Conservation (phyloP, 2,329 filamentous ascomycete species). For the Cyanodermella asteris region DNA sequence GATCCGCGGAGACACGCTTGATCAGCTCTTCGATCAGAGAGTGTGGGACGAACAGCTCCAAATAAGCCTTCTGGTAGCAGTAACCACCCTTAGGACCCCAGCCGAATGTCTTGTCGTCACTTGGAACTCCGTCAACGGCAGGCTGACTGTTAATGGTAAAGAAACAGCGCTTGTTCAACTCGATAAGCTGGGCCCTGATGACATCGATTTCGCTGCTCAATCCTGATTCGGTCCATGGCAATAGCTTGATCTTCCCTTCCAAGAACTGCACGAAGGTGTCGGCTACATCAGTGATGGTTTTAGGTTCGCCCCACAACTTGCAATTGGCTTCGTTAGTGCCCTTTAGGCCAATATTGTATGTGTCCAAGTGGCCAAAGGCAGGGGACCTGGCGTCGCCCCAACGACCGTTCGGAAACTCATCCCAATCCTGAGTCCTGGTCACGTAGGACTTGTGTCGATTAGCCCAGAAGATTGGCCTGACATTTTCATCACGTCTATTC, state of each 20-base stretch:
- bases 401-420: constrained; percentile 94
- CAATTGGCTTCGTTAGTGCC: constrained; percentile 92
- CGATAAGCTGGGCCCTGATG: constrained; percentile 56
- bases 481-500: constrained; percentile 76
- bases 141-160: constrained; percentile 96
- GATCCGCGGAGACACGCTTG: constrained; percentile 51
- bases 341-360: constrained; percentile 81
- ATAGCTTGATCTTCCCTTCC: constrained; percentile 51
- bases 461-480: constrained; percentile 95
- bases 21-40: constrained; percentile 58
- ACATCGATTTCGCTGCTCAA: constrained; percentile 63
- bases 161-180: constrained; percentile 67
- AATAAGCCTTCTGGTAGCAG: constrained; percentile 94
- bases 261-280: constrained; percentile 72
- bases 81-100: constrained; percentile 93
- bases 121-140: constrained; percentile 76
- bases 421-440: constrained; percentile 90
- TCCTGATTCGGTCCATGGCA: constrained; percentile 86
- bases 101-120: constrained; percentile 64
- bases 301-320: constrained; percentile 79
- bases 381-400: constrained; percentile 96
- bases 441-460: constrained; percentile 94
- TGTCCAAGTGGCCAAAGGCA: constrained; percentile 84
- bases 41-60: constrained; percentile 74
- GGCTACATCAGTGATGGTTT: constrained; percentile 57